Percentiles rank a stretch among this genome's conserved stretches.
phyloP scores from a whole-genome alignment of 371 early-diverging fungal genomes.

The Nematocida sp. region DNA sequence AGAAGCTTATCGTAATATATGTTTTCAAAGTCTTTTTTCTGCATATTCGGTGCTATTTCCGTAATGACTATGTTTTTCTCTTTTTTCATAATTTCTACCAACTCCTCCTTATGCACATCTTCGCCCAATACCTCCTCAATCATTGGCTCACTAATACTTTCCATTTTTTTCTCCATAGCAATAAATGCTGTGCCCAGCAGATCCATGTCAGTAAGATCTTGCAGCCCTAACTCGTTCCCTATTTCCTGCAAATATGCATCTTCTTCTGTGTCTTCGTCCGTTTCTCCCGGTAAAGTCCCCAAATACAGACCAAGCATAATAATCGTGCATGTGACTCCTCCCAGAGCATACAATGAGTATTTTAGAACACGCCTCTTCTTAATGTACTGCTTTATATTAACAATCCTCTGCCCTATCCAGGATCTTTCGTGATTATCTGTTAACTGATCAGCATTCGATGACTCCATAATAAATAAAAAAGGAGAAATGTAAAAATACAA shows the following conservation, averaged over 20 bases:
- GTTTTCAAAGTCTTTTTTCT: not conserved
- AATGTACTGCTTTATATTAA: not conserved
- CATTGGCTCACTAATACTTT: not conserved
- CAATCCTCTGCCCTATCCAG: conserved; percentile 11
- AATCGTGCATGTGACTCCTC: not conserved
- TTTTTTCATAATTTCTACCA: not conserved
- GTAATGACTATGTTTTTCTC: not conserved
- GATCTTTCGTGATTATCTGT: not conserved
- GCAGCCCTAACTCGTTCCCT: too few relatives aligned
- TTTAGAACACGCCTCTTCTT: conserved; percentile 3
- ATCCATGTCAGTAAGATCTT: too few relatives aligned
- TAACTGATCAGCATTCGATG: not conserved
- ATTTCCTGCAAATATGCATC: not conserved
- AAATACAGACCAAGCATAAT: not conserved
- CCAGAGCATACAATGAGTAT: not conserved
- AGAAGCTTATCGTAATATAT: not conserved
- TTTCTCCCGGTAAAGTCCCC: not conserved
- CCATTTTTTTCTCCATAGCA: not conserved
- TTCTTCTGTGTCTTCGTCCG: not conserved
- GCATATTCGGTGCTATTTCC: not conserved
- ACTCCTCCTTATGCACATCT: not conserved
- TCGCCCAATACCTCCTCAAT: not conserved
- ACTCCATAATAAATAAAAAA: conserved; percentile 4
- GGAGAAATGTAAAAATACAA: conserved; percentile 33
- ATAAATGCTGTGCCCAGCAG: too few relatives aligned